phyloP scores from a whole-genome alignment of 495 filamentous ascomycete genomes.

The Neurospora terricola region DNA sequence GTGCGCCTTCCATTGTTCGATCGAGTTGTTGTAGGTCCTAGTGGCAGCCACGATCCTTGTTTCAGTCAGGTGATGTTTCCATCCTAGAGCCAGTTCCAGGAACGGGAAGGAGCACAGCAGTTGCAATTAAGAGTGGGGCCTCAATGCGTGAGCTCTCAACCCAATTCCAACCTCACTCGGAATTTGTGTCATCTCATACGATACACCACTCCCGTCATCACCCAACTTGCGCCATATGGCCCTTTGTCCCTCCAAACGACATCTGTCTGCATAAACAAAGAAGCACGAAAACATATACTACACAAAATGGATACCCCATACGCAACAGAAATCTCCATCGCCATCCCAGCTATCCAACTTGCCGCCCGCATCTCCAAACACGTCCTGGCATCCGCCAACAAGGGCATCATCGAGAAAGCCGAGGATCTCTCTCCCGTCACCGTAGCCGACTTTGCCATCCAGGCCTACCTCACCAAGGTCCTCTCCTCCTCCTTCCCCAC shows the following conservation, averaged over 20 bases:
- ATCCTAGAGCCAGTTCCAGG: neutral
- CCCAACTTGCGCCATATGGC: neutral
- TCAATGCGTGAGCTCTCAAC: neutral
- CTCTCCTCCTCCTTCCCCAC: conserved; percentile 44
- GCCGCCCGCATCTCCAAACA: conserved; percentile 30
- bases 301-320: conserved; percentile 25
- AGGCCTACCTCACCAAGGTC: conserved; percentile 50
- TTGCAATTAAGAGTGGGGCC: neutral
- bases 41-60: neutral
- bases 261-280: neutral
- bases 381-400: conserved; percentile 17
- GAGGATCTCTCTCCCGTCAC: conserved; percentile 53
- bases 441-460: conserved; percentile 58
- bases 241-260: neutral
- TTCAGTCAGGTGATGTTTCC: neutral
- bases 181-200: neutral
- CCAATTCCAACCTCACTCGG: neutral
- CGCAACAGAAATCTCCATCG: conserved; percentile 19
- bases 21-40: neutral
- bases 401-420: conserved; percentile 29
- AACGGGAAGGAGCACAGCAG: neutral
- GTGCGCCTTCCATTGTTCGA: neutral
- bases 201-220: neutral
- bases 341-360: conserved; percentile 19
- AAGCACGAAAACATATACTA: neutral